Conservation (phyloP, 371 early-diverging fungal genomes). For the Racocetra persica region DNA sequence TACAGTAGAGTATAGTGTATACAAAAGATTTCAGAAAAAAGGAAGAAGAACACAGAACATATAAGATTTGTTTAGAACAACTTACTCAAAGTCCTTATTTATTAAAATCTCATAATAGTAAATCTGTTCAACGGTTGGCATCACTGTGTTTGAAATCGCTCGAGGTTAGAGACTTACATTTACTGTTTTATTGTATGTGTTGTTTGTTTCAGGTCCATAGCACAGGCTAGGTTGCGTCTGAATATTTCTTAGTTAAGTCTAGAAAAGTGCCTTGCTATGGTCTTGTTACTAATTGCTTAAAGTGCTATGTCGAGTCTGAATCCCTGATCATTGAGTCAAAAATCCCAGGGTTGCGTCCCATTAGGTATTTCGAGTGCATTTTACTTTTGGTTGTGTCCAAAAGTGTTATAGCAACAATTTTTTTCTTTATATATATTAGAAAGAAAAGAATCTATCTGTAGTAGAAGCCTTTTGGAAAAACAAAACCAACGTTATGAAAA, state of each 20-base stretch:
- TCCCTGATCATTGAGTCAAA: constrained; percentile 9
- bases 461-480: neutral
- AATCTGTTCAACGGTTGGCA: constrained; percentile 1
- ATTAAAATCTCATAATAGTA: constrained; percentile 7
- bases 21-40: constrained; percentile 2
- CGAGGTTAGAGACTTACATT: neutral
- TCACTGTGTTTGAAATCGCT: constrained; percentile 11
- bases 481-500: constrained; percentile 6
- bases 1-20: constrained; percentile 22
- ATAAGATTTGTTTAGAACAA: constrained; percentile 17
- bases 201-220: constrained; percentile 4
- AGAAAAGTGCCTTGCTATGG: constrained; percentile 18
- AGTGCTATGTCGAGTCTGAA: constrained; percentile 28
- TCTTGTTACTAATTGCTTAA: constrained; percentile 16
- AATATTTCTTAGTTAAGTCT: constrained; percentile 19
- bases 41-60: constrained; percentile 6
- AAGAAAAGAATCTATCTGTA: neutral
- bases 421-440: constrained; percentile 27
- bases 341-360: constrained; percentile 22
- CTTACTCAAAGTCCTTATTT: constrained; percentile 6
- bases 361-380: constrained; percentile 2
- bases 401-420: constrained; percentile 17
- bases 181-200: constrained; percentile 21
- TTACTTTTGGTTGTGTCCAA: constrained; percentile 2
- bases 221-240: constrained; percentile 3